Evolutionary conservation across 2,329 filamentous ascomycete species (phyloP), one percentile per base, ranked within the genome.

Genomic region (Fusarium chaquense): DNA sequence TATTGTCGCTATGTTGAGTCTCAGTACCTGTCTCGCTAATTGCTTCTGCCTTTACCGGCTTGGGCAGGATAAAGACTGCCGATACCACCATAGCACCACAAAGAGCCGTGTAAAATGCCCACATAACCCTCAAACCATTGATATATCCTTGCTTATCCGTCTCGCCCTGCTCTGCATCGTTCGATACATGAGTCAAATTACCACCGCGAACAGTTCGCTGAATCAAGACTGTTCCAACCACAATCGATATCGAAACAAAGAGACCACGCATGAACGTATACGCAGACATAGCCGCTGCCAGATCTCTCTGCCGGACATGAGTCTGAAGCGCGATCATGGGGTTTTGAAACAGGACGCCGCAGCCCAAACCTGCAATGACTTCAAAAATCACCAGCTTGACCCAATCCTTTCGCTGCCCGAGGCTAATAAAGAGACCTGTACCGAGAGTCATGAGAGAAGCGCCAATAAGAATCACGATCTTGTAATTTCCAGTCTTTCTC

Each of bases 221-320:
- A 80, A 94, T 94, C 28, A 94, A 84, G 30, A 93, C 90, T 13
- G 91, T 89, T 36, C 92, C 92, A 32, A 93, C 83, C 2, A 93
- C 91, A 51, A 93, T 85, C 0, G 88, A 89, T 13, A 89, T 85
- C 1, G 89, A 86, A 0, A 89, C 91, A 11, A 87, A 89, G 2
- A 94, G 81, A 66, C 91, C 90, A 24, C 91, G 87, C 11, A 90
- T 83, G 73, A 92, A 92, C 3, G 85, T 83, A 62, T 91, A 90
- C 0, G 89, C 89, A 1, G 89, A 86, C 1, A 90, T 92, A 0
- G 87, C 89, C 3, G 88, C 86, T 10, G 88, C 90, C 49, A 91
- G 88, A 69, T 92, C 90, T 20, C 83, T 82, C 52, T 84, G 84
- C 16, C 85, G 81, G n/a, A 91, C 83, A 52, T 86, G 84, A 16